A percentile compares a stretch with the other conserved stretches of the same genome.
phyloP scores from a whole-genome alignment of 2,329 filamentous ascomycete species.

The Penicillium brasilianum region DNA sequence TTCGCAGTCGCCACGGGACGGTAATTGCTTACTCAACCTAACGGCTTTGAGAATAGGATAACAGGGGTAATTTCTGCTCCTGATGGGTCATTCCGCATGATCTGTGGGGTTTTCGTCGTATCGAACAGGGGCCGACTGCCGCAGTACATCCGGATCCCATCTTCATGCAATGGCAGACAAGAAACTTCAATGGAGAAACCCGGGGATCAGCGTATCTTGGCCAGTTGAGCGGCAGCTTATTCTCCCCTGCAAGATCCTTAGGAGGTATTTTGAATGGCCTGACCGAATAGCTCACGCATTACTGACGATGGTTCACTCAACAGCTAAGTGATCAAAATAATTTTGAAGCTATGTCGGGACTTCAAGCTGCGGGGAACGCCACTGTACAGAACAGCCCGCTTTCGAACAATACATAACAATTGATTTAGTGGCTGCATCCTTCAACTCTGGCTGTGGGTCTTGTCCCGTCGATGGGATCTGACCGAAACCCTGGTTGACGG shows the following conservation, averaged over 20 bases:
- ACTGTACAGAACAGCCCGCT: neutral
- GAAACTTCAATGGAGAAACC: neutral
- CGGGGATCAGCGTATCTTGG: neutral
- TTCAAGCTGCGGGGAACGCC: neutral
- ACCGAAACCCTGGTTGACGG: neutral
- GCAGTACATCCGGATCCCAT: neutral
- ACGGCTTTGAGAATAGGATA: constrained; percentile 6
- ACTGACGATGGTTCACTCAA: neutral
- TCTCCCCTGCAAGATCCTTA: too few relatives aligned
- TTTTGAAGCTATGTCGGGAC: neutral
- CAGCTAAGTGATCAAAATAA: too few relatives aligned
- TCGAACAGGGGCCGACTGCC: neutral
- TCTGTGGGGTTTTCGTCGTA: neutral
- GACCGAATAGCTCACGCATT: neutral
- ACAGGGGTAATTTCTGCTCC: neutral
- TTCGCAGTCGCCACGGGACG: neutral
- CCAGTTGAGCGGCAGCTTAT: too few relatives aligned
- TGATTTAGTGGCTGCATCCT: neutral
- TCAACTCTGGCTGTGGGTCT: neutral
- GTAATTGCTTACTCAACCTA: neutral
- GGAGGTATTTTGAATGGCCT: neutral
- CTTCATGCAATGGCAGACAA: neutral
- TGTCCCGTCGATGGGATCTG: neutral
- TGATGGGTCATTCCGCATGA: neutral
- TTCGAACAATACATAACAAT: neutral